phyloP scores from a whole-genome alignment of 2,329 filamentous ascomycete genomes.

The Pestalotiopsis sp. region DNA sequence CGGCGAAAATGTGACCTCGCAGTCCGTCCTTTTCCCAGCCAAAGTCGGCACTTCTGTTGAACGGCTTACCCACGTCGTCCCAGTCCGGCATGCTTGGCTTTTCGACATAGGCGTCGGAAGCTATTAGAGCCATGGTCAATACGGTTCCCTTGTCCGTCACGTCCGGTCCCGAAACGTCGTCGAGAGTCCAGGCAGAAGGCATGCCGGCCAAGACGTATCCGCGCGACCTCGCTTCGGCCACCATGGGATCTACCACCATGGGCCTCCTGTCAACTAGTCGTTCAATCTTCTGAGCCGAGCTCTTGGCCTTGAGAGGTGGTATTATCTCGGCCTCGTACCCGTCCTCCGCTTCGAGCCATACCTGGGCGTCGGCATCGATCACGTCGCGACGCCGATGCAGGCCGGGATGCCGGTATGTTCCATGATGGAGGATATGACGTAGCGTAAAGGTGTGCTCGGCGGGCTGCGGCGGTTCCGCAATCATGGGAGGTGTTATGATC shows the following conservation, averaged over 20 bases:
- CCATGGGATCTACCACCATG: slow-evolving; percentile 75
- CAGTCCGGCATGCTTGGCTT: slow-evolving; percentile 74
- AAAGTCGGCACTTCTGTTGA: slow-evolving; percentile 87
- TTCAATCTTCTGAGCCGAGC: slow-evolving; percentile 71
- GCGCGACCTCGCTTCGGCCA: slow-evolving; percentile 70
- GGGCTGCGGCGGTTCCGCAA: slow-evolving; percentile 47
- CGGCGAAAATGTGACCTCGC: slow-evolving; percentile 88
- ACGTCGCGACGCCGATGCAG: slow-evolving; percentile 81
- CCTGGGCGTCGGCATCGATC: slow-evolving; percentile 52
- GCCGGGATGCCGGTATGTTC: slow-evolving; percentile 74
- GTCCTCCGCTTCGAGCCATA: slow-evolving; percentile 67
- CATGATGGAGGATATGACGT: slow-evolving; percentile 91
- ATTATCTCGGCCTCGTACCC: slow-evolving; percentile 54
- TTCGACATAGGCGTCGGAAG: slow-evolving; percentile 85
- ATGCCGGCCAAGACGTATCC: slow-evolving; percentile 71
- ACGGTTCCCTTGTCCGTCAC: slow-evolving; percentile 84
- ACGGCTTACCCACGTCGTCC: slow-evolving; percentile 77
- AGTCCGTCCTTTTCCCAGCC: slow-evolving; percentile 91
- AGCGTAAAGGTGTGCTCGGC: slow-evolving; percentile 66
- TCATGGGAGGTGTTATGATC: slow-evolving; percentile 37
- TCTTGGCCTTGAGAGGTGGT: slow-evolving; percentile 61
- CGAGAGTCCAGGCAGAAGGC: slow-evolving; percentile 79
- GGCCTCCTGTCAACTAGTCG: slow-evolving; percentile 78
- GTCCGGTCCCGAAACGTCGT: slow-evolving; percentile 78
- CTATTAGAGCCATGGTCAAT: slow-evolving; percentile 83